These are phyloP conservation scores for Viola odorata DNA, from an alignment of 345 rosid species.

Conservation along the genomic window DNA sequence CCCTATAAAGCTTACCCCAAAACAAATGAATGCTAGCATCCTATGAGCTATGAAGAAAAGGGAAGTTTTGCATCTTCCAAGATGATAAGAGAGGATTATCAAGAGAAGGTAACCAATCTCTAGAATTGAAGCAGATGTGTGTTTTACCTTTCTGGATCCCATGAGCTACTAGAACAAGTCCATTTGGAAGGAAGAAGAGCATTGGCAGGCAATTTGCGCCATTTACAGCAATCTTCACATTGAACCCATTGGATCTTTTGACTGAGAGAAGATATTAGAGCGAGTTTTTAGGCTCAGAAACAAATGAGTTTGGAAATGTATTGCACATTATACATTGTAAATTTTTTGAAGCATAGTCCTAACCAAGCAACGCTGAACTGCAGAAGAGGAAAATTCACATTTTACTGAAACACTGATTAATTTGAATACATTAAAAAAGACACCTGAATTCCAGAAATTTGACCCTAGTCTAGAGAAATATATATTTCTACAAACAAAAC, in stretches of 20 bases:
- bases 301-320: background rate
- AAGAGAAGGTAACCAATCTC: background rate
- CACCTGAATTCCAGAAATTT: too few species aligned
- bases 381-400: background rate
- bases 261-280: slow-evolving; percentile 29
- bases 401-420: background rate
- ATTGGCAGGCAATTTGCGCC: slow-evolving; percentile 62
- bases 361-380: background rate
- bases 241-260: slow-evolving; percentile 65
- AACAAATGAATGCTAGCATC: background rate
- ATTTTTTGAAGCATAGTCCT: background rate
- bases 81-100: background rate
- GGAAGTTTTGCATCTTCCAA: too few species aligned
- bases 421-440: too few species aligned
- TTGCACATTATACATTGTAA: background rate
- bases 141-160: slow-evolving; percentile 67
- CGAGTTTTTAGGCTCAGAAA: background rate
- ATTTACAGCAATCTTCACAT: slow-evolving; percentile 67
- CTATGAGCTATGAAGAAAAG: background rate
- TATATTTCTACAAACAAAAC: too few species aligned
- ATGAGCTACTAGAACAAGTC: slow-evolving; percentile 54
- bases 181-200: slow-evolving; percentile 65
- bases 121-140: background rate
- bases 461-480: too few species aligned
- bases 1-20: background rate